Evolutionary conservation across 495 filamentous ascomycete species (phyloP), one percentile per base, ranked within the genome.

Genomic region (Daldinia childiae): DNA sequence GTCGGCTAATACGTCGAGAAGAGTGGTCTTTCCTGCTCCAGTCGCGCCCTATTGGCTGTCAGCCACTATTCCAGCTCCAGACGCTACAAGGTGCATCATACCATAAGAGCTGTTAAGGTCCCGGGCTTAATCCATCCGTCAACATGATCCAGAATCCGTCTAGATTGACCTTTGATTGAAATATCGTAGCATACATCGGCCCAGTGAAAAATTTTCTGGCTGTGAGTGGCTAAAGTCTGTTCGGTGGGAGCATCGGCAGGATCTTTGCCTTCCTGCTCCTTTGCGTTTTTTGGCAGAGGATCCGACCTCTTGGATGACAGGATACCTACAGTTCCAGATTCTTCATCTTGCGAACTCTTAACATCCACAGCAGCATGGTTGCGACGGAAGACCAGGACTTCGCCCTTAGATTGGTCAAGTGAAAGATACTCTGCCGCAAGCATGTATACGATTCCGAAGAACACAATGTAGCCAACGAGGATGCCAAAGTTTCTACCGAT

Each of bases 71-170:
- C 14, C 12, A 0, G 6, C 17, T 45, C 24, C 32, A 1, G 4
- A 24, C 6, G 17, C 6, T 5, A 12, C 3, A 39, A 19, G 89
- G 82, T 7, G 87, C 83, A 39, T 87, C 89, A 88, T 88, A 66
- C 85, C 91, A 95, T 95, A 3, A 96, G 80, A 6, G 93, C 94
- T 0, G 94, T 97, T 59, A 97, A 77, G 8, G 93, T 96, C 52
- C 93, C 94, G 21, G 93, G 93, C 74, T 94, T 93, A 55, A 97
- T 91, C 92, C 92, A 97, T 24, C 93, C 94, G 73, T 93, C 91
- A 8, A 96, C 90, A 61, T 93, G 83, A 68, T 97, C 87, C 41
- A 97, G 83, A 66, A 97, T 90, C n/a, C 90, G 84, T 24, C 92
- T 85, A 21, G 82, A 79, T 66, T 91, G 85, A 1, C 83, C 82